Percentiles rank a stretch among this genome's conserved stretches.
Conservation (phyloP, 78 protist species). For the Bigelowiella natans region DNA sequence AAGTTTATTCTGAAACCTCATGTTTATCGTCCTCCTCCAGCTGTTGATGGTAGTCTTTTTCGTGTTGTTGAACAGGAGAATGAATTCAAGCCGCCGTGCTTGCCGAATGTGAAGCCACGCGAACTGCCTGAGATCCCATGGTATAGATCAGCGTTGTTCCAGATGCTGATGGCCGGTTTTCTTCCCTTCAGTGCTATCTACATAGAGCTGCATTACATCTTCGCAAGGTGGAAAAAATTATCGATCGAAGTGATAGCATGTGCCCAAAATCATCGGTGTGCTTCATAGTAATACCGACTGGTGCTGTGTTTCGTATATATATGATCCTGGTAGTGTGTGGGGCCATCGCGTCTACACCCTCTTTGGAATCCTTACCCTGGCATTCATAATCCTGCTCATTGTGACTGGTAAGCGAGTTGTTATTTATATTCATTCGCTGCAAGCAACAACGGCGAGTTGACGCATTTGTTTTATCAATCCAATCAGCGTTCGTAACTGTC, state of each 20-base stretch:
- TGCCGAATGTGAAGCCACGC: slow-evolving; percentile 65
- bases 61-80: background rate
- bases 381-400: slow-evolving; percentile 68
- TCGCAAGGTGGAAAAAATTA: slow-evolving; percentile 26
- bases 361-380: slow-evolving; percentile 74
- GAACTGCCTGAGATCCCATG: slow-evolving; percentile 83
- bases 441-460: slow-evolving; percentile 16
- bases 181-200: slow-evolving; percentile 69
- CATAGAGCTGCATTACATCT: slow-evolving; percentile 87
- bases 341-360: slow-evolving; percentile 63
- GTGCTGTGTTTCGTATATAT: too few species aligned
- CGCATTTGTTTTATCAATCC: slow-evolving; percentile 56
- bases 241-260: too few species aligned
- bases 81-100: slow-evolving; percentile 57
- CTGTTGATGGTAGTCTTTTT: too few species aligned
- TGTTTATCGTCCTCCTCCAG: too few species aligned
- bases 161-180: slow-evolving; percentile 63
- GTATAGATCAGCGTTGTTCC: slow-evolving; percentile 57
- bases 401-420: slow-evolving; percentile 58
- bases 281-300: too few species aligned
- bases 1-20: too few species aligned
- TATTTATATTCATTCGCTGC: slow-evolving; percentile 54
- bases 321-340: background rate
- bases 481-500: slow-evolving; percentile 80
- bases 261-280: too few species aligned